Evolutionary conservation across 148 eudicot species (phyloP), one percentile per base, ranked within the genome.

Genomic region (Suaeda aralocaspica): DNA sequence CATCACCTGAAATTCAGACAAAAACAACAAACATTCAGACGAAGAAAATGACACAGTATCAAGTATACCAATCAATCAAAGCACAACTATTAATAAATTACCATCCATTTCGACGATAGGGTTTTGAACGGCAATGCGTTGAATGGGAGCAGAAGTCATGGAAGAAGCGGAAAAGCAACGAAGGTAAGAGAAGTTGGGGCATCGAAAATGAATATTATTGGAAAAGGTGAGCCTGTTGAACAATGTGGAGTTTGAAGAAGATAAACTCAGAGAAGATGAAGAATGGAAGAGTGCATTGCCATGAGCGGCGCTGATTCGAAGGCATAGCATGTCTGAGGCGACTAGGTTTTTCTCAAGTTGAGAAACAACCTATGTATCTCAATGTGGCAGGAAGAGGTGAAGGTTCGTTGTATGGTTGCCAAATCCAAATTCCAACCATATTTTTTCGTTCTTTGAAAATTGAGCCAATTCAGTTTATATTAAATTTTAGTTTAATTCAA

Each of bases 101-200:
- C 97, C 97, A 31, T 91, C 97, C 97, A 91, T 91, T 80, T 91
- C 97, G 29, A 91, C 97, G 67, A 91, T 85, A 64, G 97, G 97
- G 82, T 89, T 89, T 64, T 81, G 79, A 24, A 91, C 97, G 74
- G 82, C 85, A 86, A 91, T 91, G 44, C 73, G 76, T n/a, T 72
- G 57, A 15, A 66, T 0, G 24, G 76, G 70, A 14, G 24, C 62
- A 18, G 70, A 28, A 18, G 74, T 36, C 55, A 65, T 31, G 13
- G 72, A 36, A 7, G 79, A 36, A 18, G 68, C 53, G 31, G 80
- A 71, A 29, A 77, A 77, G 57, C 80, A 66, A 6, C 80, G 76
- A 11, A 72, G 72, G 9, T 76, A 72, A 30, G 76, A 52, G 72
- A 67, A 77, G 28, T 72, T 52, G 56, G 72, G 60, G 59, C 72